A percentile compares a stretch with the other conserved stretches of the same genome.
Conservation (phyloP, 2,329 filamentous ascomycete species). For the Fusarium concolor region DNA sequence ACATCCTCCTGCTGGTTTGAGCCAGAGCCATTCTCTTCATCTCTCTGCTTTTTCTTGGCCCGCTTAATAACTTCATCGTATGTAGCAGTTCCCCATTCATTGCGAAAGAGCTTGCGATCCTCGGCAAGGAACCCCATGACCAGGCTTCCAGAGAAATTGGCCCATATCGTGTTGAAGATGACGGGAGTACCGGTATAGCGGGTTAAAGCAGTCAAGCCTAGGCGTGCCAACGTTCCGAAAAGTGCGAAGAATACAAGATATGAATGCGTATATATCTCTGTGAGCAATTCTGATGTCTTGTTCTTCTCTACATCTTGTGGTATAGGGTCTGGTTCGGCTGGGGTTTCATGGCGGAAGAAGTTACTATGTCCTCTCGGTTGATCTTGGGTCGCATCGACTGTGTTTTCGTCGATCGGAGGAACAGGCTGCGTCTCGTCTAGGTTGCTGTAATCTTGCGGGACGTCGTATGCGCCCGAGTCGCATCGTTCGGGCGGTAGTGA, state of each 20-base stretch:
- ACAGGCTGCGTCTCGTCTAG: slow-evolving; percentile 54
- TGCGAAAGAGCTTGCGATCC: slow-evolving; percentile 78
- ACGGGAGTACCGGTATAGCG: slow-evolving; percentile 82
- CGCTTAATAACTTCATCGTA: slow-evolving; percentile 53
- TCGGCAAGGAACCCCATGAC: slow-evolving; percentile 88
- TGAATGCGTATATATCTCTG: slow-evolving; percentile 77
- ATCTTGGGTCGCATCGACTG: neutral
- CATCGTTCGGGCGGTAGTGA: neutral
- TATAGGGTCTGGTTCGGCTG: slow-evolving; percentile 1
- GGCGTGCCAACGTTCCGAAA: slow-evolving; percentile 82
- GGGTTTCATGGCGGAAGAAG: slow-evolving; percentile 5
- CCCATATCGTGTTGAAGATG: slow-evolving; percentile 82
- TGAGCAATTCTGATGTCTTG: slow-evolving; percentile 62
- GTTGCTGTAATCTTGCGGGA: slow-evolving; percentile 53
- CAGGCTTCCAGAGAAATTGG: slow-evolving; percentile 84
- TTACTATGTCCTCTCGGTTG: slow-evolving; percentile 18
- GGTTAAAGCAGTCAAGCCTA: slow-evolving; percentile 84
- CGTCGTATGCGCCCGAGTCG: slow-evolving; percentile 42
- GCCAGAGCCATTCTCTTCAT: slow-evolving; percentile 53
- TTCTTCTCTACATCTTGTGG: slow-evolving; percentile 22
- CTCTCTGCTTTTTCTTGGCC: slow-evolving; percentile 47
- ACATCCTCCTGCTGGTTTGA: slow-evolving; percentile 32
- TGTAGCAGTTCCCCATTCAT: slow-evolving; percentile 68
- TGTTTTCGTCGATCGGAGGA: slow-evolving; percentile 18
- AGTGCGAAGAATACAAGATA: slow-evolving; percentile 89